Conservation (phyloP, 2,329 filamentous ascomycete species). For the Fusarium veterinarium region DNA sequence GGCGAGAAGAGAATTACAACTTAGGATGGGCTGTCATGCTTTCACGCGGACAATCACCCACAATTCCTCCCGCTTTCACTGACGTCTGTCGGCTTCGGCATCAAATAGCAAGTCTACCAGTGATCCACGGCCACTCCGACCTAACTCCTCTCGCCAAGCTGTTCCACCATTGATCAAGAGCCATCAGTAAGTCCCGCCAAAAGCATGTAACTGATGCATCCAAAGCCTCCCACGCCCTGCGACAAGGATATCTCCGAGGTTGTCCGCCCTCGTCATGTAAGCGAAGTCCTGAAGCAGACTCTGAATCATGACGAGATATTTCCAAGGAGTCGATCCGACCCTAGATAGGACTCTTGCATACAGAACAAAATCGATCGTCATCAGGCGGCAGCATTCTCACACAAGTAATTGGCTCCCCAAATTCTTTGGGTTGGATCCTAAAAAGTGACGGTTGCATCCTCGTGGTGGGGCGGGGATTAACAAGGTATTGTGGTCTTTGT, state of each 20-base stretch:
- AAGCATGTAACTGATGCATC: neutral
- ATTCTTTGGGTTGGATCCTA: neutral
- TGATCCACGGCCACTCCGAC: neutral
- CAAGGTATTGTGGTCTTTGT: neutral
- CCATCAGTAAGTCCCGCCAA: neutral
- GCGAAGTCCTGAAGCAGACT: neutral
- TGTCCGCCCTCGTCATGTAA: neutral
- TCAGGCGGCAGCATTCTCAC: conserved; percentile 13
- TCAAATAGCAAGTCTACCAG: neutral
- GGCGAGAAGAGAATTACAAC: neutral
- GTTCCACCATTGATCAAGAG: neutral
- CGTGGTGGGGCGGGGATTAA: neutral
- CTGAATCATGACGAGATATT: neutral
- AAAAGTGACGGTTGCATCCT: neutral
- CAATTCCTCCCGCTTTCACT: neutral
- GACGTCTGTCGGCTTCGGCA: neutral
- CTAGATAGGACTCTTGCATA: neutral
- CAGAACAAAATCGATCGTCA: neutral
- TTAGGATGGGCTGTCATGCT: neutral
- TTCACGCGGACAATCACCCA: neutral
- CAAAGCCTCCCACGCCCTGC: neutral
- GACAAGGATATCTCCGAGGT: neutral
- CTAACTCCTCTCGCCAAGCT: neutral
- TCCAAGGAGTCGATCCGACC: neutral
- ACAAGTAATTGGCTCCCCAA: neutral